phyloP scores from a whole-genome alignment of 495 filamentous ascomycete genomes.

The Aspergillus sparsus region DNA sequence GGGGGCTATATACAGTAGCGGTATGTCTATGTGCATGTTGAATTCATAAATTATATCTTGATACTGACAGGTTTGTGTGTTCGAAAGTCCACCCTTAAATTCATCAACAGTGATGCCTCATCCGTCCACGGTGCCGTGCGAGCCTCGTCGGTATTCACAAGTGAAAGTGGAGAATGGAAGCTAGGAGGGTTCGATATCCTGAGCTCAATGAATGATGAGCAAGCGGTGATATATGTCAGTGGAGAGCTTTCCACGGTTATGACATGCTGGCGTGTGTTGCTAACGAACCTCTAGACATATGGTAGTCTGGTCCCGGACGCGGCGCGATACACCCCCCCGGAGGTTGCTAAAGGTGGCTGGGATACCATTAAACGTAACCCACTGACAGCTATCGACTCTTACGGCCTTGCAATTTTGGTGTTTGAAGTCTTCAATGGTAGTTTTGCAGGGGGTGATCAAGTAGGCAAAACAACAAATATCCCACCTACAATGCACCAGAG shows the following conservation, averaged over 20 bases:
- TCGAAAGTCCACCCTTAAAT: slow-evolving; percentile 80
- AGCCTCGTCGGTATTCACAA: slow-evolving; percentile 81
- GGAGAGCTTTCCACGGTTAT: not conserved
- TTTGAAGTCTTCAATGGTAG: slow-evolving; percentile 89
- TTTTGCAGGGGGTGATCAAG: slow-evolving; percentile 70
- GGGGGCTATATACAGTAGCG: slow-evolving; percentile 86
- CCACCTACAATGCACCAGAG: slow-evolving; percentile 83
- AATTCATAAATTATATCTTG: not conserved
- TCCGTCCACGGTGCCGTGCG: slow-evolving; percentile 87
- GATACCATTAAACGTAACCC: slow-evolving; percentile 82
- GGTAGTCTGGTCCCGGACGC: slow-evolving; percentile 84
- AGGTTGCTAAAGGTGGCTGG: slow-evolving; percentile 85
- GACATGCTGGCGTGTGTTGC: slow-evolving; percentile 17
- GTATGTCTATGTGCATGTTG: slow-evolving; percentile 41
- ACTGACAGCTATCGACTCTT: slow-evolving; percentile 79
- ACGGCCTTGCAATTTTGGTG: slow-evolving; percentile 78
- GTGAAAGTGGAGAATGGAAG: slow-evolving; percentile 98
- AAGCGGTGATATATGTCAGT: slow-evolving; percentile 84
- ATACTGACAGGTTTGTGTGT: slow-evolving; percentile 7
- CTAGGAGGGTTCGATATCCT: slow-evolving; percentile 89
- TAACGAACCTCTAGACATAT: slow-evolving; percentile 59
- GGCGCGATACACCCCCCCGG: slow-evolving; percentile 78
- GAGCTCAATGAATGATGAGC: slow-evolving; percentile 93
- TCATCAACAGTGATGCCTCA: slow-evolving; percentile 90
- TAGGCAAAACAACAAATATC: slow-evolving; percentile 80